Base-by-base conservation (phyloP, 257 asterid genomes). In the Nicotiana benthamiana region DNA sequence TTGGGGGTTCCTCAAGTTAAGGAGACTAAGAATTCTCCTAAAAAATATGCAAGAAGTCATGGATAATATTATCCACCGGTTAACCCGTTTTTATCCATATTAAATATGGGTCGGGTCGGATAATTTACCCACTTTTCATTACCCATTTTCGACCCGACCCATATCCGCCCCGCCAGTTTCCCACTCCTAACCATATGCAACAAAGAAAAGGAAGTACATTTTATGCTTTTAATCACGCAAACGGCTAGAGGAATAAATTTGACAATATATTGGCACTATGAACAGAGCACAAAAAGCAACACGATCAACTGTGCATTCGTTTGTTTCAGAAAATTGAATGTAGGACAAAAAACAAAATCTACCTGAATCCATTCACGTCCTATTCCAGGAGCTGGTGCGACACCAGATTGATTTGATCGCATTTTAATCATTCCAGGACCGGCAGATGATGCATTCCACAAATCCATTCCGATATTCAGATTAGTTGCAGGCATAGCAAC, bases 391-490 rank as follows among this genome's bases (percentile, higher is more conserved):
- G 83, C 87, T 61, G 86, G 88, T 22, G 95, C 82, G 46, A 74
- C 16, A 48, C 95, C 94, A 83, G 88, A 78, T 46, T 90, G 87
- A 83, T 82, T 86, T 82, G 97, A 89, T 52, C 80, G 92, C 91
- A 86, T 72, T 77, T 88, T 92, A 89, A 91, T 86, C 80, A 94
- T 83, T 82, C 94, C 98, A 75, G 98, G 82, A 85, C 90, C 91
- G 62, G 88, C 90, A 84, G 95, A 87, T 28, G 93, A 87, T 40
- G 91, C 86, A 82, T 91, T 94, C 99, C 99, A 96, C 80, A 94
- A 83, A 83, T 91, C 98, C 99, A 94, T 94, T 76, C 99, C 98
- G 52, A 90, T 95, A 80, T 93, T 95, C 83, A 90, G 88, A 87
- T 93, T 95, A 63, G 97, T 89, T 61, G 89, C 90, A 78, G 97